Base-by-base conservation (phyloP, 1,139 yeast species). In the Blastobotrys raffinosifermentans region DNA sequence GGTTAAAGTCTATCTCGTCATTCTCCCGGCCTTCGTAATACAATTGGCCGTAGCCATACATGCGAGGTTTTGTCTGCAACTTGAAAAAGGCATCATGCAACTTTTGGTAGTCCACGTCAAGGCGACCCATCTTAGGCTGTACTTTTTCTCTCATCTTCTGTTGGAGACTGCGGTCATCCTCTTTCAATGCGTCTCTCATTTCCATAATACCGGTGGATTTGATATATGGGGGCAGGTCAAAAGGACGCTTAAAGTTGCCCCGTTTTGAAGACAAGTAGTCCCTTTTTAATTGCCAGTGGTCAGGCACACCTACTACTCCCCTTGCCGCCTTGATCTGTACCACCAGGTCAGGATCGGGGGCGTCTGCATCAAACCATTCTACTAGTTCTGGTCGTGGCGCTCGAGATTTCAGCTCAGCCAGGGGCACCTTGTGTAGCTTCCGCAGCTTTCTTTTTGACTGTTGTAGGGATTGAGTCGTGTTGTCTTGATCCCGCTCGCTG, bases 321-420 rank as follows among this genome's bases (percentile, higher is more conserved):
- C 77, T 77, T 29, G 69, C 66, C 0, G 81, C 66, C 54, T 89
- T 91, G 40, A 91, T 60, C 10, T 71, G 64, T 0, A 84, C 75
- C 11, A 79, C 66, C 18, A 87, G 57, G 35, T 66, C 63, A 1
- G 98, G 96, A 52, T 86, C 93, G 3, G 69, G 70, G 0, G 97
- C 83, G 61, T 89, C 93, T 1, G 79, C 80, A 58, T 91, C 98
- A 48, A 67, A 73, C 93, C 94, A 82, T 47, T 87, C 95, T 0
- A 91, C 81, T 3, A 80, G 56, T 43, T 84, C 87, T 0, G 97
- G 96, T 26, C 64, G 64, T 4, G 60, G 54, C 0, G 80, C 70
- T 15, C 67, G 58, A 0, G 82, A 68, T 54, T 89, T 91, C 36
- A 91, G 65, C 10, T 70, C 67, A 0, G 91, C 77, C 13, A 91